Evolutionary conservation across 495 filamentous ascomycete genomes (phyloP), one percentile per base, ranked within the genome.

Genomic region (Lophiostoma macrostomum): DNA sequence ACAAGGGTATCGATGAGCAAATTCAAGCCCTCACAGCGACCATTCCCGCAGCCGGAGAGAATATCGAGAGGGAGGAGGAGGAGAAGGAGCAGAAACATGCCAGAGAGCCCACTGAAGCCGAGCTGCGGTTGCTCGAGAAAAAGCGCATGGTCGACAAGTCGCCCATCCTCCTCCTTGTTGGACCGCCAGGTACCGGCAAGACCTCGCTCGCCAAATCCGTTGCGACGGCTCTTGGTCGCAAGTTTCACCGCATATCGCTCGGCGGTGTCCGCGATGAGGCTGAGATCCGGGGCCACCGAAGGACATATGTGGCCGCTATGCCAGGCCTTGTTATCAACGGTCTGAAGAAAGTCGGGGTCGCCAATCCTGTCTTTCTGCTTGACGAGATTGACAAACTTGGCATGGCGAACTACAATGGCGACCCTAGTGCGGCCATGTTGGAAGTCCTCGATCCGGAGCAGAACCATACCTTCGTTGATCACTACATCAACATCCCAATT

Each of bases 301-400:
- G 94, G 41, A 99, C 94, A 1, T 99, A 99, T 67, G 93, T 99
- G 47, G 94, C 94, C 11, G 94, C 94, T 40, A 96, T 99, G 93
- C 94, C 94, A 10, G 94, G 94, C 25, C 72, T 97, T 39, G 87
- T 99, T 43, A 91, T 96, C 38, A 89, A 88, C 67, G 94, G 91
- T 4, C 71, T 99, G 43, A 94, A 91, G 76, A 99, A 97, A 68
- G 94, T 93, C 38, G 91, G 90, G 30, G 91, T 97, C 14, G 82
- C 88, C 3, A 99, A 99, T 64, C 94, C 94, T 1, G 91, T 99
- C 27, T 91, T 97, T 72, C 72, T 99, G 45, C 82, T 99, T 19
- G 94, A 99, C 67, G 94, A 99, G 71, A 96, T 99, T 61, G 94
- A 99, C 76, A 99, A 99, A 75, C 79, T 97, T 44, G 91, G 94